Conservation (phyloP, 768 basidiomycete genomes). For the Russula vinacea region DNA sequence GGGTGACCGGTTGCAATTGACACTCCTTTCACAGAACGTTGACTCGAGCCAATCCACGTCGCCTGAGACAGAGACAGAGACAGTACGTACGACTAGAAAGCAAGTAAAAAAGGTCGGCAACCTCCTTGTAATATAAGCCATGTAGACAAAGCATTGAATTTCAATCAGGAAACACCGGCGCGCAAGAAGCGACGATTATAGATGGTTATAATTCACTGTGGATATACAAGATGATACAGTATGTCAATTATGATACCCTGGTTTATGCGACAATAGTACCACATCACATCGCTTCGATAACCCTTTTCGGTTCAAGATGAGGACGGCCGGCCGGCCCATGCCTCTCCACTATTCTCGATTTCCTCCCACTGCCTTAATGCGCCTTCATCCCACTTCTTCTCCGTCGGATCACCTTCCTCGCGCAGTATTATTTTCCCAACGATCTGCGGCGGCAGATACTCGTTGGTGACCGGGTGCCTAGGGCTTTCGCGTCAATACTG, state of each 20-base stretch:
- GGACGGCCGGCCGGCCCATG: slow-evolving; percentile 38
- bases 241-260: background rate
- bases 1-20: background rate
- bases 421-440: slow-evolving; percentile 39
- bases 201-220: slow-evolving; percentile 8
- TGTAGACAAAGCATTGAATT: background rate
- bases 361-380: slow-evolving; percentile 48
- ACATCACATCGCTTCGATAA: background rate
- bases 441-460: slow-evolving; percentile 49
- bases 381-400: slow-evolving; percentile 50
- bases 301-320: background rate
- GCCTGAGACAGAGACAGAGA: slow-evolving; percentile 29
- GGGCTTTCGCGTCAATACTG: slow-evolving; percentile 7
- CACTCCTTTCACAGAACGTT: slow-evolving; percentile 4
- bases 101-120: slow-evolving; percentile 29
- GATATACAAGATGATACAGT: slow-evolving; percentile 12
- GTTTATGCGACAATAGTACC: background rate
- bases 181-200: slow-evolving; percentile 21
- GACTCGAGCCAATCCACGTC: slow-evolving; percentile 32
- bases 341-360: slow-evolving; percentile 40
- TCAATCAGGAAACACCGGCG: slow-evolving; percentile 3
- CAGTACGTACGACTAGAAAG: slow-evolving; percentile 22
- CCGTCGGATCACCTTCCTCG: slow-evolving; percentile 39
- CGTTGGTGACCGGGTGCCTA: slow-evolving; percentile 53
- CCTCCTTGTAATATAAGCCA: background rate